phyloP scores from a whole-genome alignment of 2,329 filamentous ascomycete genomes.

The Aschersonia sp. region DNA sequence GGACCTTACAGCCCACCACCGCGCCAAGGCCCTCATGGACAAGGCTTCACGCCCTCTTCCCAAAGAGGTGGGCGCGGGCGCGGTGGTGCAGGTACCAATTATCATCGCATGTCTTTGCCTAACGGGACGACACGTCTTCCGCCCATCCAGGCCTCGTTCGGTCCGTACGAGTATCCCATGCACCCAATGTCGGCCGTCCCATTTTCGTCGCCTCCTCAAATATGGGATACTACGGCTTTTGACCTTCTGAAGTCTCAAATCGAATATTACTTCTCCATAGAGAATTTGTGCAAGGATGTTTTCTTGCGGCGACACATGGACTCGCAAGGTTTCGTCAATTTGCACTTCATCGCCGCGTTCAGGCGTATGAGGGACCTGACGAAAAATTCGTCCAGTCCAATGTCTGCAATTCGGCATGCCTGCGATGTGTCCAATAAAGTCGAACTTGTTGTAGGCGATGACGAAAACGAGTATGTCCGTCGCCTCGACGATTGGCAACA shows the following conservation, averaged over 20 bases:
- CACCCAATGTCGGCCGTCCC: constrained; percentile 22
- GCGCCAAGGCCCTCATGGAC: constrained; percentile 23
- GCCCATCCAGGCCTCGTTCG: constrained; percentile 20
- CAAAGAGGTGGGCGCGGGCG: constrained; percentile 21
- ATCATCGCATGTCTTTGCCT: constrained; percentile 24
- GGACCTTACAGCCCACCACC: constrained; percentile 29
- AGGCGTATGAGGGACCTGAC: constrained; percentile 44
- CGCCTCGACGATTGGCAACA: constrained; percentile 62
- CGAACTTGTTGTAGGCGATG: constrained; percentile 61
- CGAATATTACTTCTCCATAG: constrained; percentile 94
- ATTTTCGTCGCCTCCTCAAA: constrained; percentile 22
- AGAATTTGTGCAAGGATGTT: constrained; percentile 88
- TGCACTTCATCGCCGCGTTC: constrained; percentile 72
- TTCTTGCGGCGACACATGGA: constrained; percentile 89
- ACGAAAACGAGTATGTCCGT: constrained; percentile 67
- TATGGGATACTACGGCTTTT: constrained; percentile 36
- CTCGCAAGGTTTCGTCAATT: constrained; percentile 75
- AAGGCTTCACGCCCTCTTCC: constrained; percentile 16
- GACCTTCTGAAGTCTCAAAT: constrained; percentile 36
- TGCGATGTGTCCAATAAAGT: constrained; percentile 58
- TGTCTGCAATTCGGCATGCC: constrained; percentile 58
- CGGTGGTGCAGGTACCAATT: constrained; percentile 16
- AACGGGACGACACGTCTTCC: constrained; percentile 20
- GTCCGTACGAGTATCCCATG: constrained; percentile 24
- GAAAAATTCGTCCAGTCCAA: constrained; percentile 28